Evolutionary conservation across 345 rosid species (phyloP), one percentile per base, ranked within the genome.

Genomic region (Fremontodendron californicum): DNA sequence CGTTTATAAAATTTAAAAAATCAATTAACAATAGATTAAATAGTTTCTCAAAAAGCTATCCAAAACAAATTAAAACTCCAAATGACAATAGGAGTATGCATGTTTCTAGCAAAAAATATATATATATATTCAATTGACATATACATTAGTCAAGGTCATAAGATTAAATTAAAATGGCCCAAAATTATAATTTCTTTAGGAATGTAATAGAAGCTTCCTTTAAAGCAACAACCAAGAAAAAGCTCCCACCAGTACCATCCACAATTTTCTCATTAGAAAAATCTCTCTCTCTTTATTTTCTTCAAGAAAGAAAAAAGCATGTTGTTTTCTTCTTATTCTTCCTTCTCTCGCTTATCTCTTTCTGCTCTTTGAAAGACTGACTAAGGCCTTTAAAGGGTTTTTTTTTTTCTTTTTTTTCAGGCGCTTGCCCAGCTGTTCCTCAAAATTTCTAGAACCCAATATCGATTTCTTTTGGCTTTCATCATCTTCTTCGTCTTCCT

Each of bases 361-460:
- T 13, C 62, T 25, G 46, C 25, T 60, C 19, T 23, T 58, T 39
- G 5, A 7, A 62, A 25, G 33, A 45, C 48, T 18, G 43, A 70
- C 18, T 2, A 11, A 27, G 21, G 31, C 37, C 40, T 60, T 29
- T 60, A 27, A 60, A 27, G 18, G 45, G 18, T 39, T 67, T 31
- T 1, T 29, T 37, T 35, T 11, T 29, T 27, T n/a, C 15, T 25
- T 55, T 45, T 16, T 57, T 16, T 61, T 3, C 5, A 5, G 40
- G 40, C 7, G 35, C 1, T 1, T 33, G 35, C 35, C 7, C 7
- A 0, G 19, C 40, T 6, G 84, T 80, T 83, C 90, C 92, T 81
- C 33, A 87, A 86, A 71, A 80, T 80, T 90, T 91, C 94, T 90
- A 93, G 98, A 93, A 91, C 83, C 81, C 67, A 78, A 82, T 81